phyloP scores from a whole-genome alignment of 345 rosid genomes.

The Boechera divaricarpa region DNA sequence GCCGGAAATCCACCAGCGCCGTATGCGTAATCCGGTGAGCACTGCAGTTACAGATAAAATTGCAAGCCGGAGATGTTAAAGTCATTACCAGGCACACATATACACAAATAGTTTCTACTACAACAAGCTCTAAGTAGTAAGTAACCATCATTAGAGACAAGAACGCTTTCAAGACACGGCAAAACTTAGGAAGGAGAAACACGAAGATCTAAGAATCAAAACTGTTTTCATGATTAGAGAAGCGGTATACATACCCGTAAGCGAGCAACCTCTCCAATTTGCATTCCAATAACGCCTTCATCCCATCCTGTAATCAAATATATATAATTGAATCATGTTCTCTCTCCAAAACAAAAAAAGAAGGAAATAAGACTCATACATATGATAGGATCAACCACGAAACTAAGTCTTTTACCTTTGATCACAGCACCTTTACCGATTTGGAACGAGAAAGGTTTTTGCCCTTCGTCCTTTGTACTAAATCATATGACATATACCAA shows the following conservation, averaged over 20 bases:
- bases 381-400: background rate
- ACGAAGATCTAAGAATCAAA: background rate
- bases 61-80: background rate
- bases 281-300: constrained; percentile 98
- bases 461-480: constrained; percentile 90
- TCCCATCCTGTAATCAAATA: constrained; percentile 77
- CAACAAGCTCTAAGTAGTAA: constrained; percentile 1
- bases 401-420: constrained; percentile 54
- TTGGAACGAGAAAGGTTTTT: constrained; percentile 78
- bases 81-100: background rate
- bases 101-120: background rate
- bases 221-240: background rate
- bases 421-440: constrained; percentile 86
- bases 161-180: background rate
- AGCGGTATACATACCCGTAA: constrained; percentile 64
- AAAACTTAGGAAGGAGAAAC: background rate
- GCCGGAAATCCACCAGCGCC: constrained; percentile 79
- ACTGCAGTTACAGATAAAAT: constrained; percentile 54
- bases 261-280: constrained; percentile 91
- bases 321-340: background rate
- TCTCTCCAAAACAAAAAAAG: background rate
- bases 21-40: constrained; percentile 94
- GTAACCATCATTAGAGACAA: background rate
- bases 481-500: constrained; percentile 21
- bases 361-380: background rate